Conservation (phyloP, 495 filamentous ascomycete species). For the Alectoria sarmentosa region DNA sequence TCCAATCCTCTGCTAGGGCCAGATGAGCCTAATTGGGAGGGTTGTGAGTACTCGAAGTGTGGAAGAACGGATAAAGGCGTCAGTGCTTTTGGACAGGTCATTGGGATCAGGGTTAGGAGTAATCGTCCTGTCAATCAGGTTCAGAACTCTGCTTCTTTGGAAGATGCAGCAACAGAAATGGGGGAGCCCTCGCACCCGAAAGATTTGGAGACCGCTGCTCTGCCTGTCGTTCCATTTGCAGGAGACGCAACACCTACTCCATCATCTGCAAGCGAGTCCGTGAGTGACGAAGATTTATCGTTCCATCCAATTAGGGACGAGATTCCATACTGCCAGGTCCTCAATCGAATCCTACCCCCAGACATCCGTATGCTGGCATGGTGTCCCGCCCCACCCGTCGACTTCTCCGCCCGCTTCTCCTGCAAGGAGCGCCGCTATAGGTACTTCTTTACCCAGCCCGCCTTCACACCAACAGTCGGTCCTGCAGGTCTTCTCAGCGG, state of each 20-base stretch:
- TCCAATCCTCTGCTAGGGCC: constrained; percentile 36
- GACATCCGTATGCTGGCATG: constrained; percentile 90
- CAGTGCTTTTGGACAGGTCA: constrained; percentile 94
- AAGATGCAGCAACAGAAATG: not conserved
- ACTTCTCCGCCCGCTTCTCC: constrained; percentile 88
- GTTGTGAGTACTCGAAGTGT: constrained; percentile 86
- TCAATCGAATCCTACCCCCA: constrained; percentile 81
- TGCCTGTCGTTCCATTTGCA: not conserved
- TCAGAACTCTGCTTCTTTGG: not conserved
- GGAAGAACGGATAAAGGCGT: constrained; percentile 90
- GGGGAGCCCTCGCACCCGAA: not conserved
- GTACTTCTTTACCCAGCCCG: constrained; percentile 96
- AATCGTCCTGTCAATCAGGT: constrained; percentile 46
- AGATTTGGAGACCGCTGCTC: constrained; percentile 22
- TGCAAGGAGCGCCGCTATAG: constrained; percentile 83
- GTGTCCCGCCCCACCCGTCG: constrained; percentile 71
- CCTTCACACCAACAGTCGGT: constrained; percentile 56
- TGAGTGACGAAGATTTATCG: constrained; percentile 29
- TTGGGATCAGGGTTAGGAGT: constrained; percentile 74
- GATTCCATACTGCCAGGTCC: constrained; percentile 66
- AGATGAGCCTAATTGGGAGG: constrained; percentile 59
- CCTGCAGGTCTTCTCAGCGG: constrained; percentile 28
- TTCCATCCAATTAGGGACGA: constrained; percentile 79
- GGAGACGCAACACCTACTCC: not conserved
- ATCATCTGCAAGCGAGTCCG: not conserved